Evolutionary conservation across 805 yeast genomes (phyloP), one percentile per base, ranked within the genome.

Genomic region (Lipomyces lipofer): DNA sequence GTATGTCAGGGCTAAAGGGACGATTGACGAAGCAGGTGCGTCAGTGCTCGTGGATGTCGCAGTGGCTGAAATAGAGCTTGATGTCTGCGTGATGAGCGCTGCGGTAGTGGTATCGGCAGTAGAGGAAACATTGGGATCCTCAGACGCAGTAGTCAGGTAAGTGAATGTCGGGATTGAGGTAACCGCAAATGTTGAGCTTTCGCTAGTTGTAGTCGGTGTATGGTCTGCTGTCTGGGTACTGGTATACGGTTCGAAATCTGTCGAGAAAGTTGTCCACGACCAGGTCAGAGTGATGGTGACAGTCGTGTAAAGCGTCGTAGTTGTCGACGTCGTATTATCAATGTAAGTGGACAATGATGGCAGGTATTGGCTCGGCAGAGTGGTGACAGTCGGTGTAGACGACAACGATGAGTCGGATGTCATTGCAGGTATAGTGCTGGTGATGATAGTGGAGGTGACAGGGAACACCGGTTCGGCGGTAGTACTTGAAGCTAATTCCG

Each of bases 1-100:
- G 64, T 72, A 72, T 6, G 58, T 53, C 12, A 52, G 27, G 8
- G 49, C 58, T 28, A 36, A 46, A 3, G 62, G 52, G 30, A 51
- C 38, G 17, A 54, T 49, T 9, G 61, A 24, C 4, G 61, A 52
- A 4, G 49, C 51, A 6, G 61, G 40, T 3, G 56, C 6, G 7
- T 46, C 28, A 25, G 52, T 35, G 21, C 43, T 2, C 6, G 44
- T 28, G 5, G 54, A 25, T 12, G 43, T 8, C 2, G 58, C 22
- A 8, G 52, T 15, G 15, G 51, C 43, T 5, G 59, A 10, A 13
- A 22, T 10, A 2, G 54, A 21, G 12, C 49, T 21, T 6, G 52
- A 29, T 7, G 52, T 33, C 17, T 36, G 13, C 22, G 15, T 35
- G 13, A 43, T 44, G 4, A 40, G 12, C 13, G 50, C 22, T 12